These are phyloP conservation scores for Gastrolobium villosum DNA, from an alignment of 306 rosid genomes.

Conservation along the genomic window DNA sequence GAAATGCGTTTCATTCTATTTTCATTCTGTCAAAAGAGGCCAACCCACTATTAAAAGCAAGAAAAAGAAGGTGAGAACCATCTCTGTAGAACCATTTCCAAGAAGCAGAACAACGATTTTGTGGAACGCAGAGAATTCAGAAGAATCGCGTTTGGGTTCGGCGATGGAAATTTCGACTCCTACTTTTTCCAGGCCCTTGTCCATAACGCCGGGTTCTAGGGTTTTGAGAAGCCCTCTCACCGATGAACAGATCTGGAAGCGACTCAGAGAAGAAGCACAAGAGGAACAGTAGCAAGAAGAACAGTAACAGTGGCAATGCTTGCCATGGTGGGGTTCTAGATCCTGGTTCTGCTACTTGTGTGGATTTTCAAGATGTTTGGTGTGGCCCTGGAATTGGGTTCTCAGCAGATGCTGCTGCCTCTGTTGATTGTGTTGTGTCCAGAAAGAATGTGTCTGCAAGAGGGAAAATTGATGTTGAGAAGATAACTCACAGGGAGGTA, in stretches of 20 bases:
- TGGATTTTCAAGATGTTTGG: constrained; percentile 83
- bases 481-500: constrained; percentile 67
- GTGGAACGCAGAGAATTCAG: too few species aligned
- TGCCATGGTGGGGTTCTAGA: constrained; percentile 47
- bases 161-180: too few species aligned
- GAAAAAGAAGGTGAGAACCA: too few species aligned
- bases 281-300: constrained; percentile 23
- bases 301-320: background rate
- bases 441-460: constrained; percentile 64
- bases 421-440: constrained; percentile 71
- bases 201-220: constrained; percentile 90
- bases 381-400: constrained; percentile 87
- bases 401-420: constrained; percentile 66
- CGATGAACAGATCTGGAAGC: constrained; percentile 91
- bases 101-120: too few species aligned
- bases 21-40: too few species aligned
- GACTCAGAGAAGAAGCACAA: constrained; percentile 74
- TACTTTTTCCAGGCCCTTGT: constrained; percentile 63
- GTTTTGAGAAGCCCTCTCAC: constrained; percentile 78
- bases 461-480: constrained; percentile 72
- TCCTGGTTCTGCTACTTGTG: constrained; percentile 50
- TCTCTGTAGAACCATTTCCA: too few species aligned
- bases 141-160: too few species aligned
- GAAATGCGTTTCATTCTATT: too few species aligned
- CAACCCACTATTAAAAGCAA: too few species aligned